A percentile compares a stretch with the other conserved stretches of the same genome.
phyloP scores from a whole-genome alignment of 352 stramenopile genomes.

The Phytophthora pseudosyringae region DNA sequence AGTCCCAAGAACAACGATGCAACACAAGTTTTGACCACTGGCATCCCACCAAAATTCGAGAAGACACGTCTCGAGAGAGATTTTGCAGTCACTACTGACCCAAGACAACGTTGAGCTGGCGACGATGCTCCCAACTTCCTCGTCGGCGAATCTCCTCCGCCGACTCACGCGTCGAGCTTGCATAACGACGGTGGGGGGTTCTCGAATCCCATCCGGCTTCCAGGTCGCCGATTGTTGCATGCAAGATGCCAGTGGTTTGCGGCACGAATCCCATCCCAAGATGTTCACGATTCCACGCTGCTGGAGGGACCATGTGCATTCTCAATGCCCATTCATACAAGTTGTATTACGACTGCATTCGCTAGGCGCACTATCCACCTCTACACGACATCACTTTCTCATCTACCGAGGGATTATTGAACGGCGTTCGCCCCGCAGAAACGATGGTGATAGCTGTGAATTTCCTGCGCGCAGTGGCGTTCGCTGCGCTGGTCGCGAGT shows the following conservation, averaged over 20 bases:
- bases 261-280: conserved; percentile 23
- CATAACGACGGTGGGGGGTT: background rate
- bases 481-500: conserved; percentile 23
- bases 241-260: conserved; percentile 12
- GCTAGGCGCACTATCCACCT: conserved; percentile 2
- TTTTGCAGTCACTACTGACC: background rate
- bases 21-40: background rate
- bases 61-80: background rate
- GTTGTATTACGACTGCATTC: conserved; percentile 4
- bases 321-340: background rate
- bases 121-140: background rate
- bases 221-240: conserved; percentile 23
- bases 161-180: too few relatives aligned
- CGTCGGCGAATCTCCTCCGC: background rate
- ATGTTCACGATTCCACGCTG: conserved; percentile 27
- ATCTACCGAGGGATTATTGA: conserved; percentile 17
- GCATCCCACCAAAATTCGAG: background rate
- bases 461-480: conserved; percentile 16
- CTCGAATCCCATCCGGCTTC: conserved; percentile 31
- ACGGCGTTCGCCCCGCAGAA: background rate
- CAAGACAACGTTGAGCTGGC: background rate
- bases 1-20: background rate
- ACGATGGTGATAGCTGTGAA: conserved; percentile 24
- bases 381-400: conserved; percentile 13
- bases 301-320: conserved; percentile 25